These are phyloP conservation scores for Fusarium sambucinum DNA, from an alignment of 2,329 filamentous ascomycete genomes.

Conservation along the genomic window DNA sequence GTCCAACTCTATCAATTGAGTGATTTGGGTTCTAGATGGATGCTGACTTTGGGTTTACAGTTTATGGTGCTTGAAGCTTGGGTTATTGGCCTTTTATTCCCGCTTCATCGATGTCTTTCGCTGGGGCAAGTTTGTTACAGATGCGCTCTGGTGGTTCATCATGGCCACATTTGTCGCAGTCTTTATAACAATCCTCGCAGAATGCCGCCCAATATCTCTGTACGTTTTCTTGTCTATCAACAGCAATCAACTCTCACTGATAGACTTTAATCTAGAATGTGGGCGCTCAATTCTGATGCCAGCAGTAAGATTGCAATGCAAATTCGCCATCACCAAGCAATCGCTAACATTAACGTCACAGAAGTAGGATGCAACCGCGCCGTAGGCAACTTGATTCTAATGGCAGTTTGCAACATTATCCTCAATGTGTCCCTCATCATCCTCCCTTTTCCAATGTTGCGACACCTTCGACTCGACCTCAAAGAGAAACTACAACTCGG, in stretches of 20 bases:
- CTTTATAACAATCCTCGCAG: slow-evolving; percentile 45
- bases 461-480: slow-evolving; percentile 37
- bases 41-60: slow-evolving; percentile 35
- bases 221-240: slow-evolving; percentile 9
- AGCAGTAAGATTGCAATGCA: slow-evolving; percentile 9
- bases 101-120: slow-evolving; percentile 47
- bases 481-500: slow-evolving; percentile 39
- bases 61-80: slow-evolving; percentile 50
- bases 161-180: slow-evolving; percentile 46
- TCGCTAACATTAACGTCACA: slow-evolving; percentile 11
- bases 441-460: slow-evolving; percentile 50
- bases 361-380: slow-evolving; percentile 43
- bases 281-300: slow-evolving; percentile 25
- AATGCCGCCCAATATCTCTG: slow-evolving; percentile 47
- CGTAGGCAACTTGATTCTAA: slow-evolving; percentile 47
- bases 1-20: not conserved
- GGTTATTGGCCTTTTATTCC: slow-evolving; percentile 49
- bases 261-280: slow-evolving; percentile 24
- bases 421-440: slow-evolving; percentile 49
- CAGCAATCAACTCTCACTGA: not conserved
- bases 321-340: not conserved
- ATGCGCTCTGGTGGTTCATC: slow-evolving; percentile 47
- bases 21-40: accelerated
- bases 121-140: slow-evolving; percentile 42
- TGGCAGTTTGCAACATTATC: slow-evolving; percentile 50